phyloP scores from a whole-genome alignment of 805 yeast species.

The Yamadazyma sp. region DNA sequence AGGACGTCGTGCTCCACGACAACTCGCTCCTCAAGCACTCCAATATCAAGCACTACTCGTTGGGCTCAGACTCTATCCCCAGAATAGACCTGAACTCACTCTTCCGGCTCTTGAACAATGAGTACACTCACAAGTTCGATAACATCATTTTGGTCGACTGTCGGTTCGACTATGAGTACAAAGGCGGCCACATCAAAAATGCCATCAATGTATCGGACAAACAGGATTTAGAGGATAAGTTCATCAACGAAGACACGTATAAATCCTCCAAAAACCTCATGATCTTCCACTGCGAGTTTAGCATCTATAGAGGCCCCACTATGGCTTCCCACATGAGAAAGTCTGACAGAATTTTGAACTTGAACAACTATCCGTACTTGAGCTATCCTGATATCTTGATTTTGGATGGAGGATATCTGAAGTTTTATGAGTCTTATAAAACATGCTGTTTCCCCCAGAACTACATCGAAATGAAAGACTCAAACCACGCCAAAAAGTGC shows the following conservation, averaged over 20 bases:
- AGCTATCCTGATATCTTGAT: conserved; percentile 87
- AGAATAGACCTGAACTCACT: conserved; percentile 62
- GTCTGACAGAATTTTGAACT: conserved; percentile 74
- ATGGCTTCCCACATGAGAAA: conserved; percentile 86
- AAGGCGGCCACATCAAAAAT: conserved; percentile 88
- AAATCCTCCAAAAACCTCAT: conserved; percentile 37
- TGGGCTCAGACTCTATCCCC: conserved; percentile 61
- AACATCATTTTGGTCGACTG: conserved; percentile 74
- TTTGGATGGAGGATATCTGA: conserved; percentile 87
- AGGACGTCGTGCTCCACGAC: conserved; percentile 21
- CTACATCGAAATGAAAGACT: conserved; percentile 79
- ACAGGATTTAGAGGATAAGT: conserved; percentile 59
- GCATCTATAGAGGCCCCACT: conserved; percentile 89
- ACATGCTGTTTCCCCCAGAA: conserved; percentile 69
- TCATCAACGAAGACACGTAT: conserved; percentile 32
- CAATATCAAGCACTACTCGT: conserved; percentile 28
- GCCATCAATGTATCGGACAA: conserved; percentile 78
- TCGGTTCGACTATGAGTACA: conserved; percentile 86
- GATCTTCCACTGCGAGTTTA: conserved; percentile 93
- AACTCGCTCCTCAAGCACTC: conserved; percentile 33
- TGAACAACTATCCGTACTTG: conserved; percentile 74
- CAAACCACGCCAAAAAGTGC: conserved; percentile 37
- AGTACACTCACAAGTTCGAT: conserved; percentile 49
- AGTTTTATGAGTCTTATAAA: conserved; percentile 61
- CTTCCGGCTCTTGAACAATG: conserved; percentile 57